Base-by-base conservation (phyloP, 345 rosid genomes). In the Nephelium lappaceum region DNA sequence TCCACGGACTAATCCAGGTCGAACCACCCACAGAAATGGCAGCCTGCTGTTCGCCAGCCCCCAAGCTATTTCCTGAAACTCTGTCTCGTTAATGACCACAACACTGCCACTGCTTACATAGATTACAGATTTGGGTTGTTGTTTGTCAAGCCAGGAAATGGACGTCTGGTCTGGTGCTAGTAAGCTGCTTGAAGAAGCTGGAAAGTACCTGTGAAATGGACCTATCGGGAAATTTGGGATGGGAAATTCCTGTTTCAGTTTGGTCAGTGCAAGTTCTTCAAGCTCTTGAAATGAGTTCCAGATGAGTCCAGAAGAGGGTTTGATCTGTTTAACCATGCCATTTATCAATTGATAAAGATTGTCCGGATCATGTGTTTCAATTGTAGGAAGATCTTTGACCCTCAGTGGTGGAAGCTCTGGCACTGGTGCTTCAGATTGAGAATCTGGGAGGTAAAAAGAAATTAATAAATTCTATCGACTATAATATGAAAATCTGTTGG, bases 11-110 rank as follows among this genome's bases (percentile, higher is more conserved):
- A 67, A 66, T 62, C 91, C 85, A 0, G 87, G 89, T 72, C 91
- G 83, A 75, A 93, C 82, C 71, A 92, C 91, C 96, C 96, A 94
- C 73, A 93, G 72, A 71, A 93, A 94, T 0, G 95, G 87, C 8
- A 72, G 78, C 27, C 67, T 31, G 43, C 91, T 83, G 51, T 83
- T 85, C 80, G 84, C 85, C 25, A 94, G 41, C 10, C 90, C 92
- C 82, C 87, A 86, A 66, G 93, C 91, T 55, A 94, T 69, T 81
- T 83, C 93, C 24, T 81, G 70, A 62, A 86, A 88, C 39, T 85
- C 88, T 1, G 72, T 45, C 60, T 84, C 85, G 3, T 71, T 82
- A 11, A 88, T 36, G 12, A 71, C 80, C 3, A 83, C 91, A 3
- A 89, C 69, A 80, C 87, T 91, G 57, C 98, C 98, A 60, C 92